These are phyloP conservation scores for Sophora flavescens DNA, from an alignment of 306 rosid genomes.

Conservation along the genomic window DNA sequence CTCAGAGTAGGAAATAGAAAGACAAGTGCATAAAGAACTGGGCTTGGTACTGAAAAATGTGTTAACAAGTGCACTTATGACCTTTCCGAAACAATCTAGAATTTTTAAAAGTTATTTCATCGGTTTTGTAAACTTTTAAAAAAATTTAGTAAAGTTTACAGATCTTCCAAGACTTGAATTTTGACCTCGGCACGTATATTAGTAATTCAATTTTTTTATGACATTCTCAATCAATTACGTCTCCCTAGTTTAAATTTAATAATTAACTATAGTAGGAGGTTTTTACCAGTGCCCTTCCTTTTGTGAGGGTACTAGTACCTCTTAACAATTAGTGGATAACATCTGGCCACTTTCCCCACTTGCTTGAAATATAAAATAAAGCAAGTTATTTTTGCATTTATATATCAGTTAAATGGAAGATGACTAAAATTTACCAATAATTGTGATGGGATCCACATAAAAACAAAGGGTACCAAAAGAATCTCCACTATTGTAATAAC, in stretches of 20 bases:
- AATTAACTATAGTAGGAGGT: not conserved
- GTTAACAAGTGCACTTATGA: not conserved
- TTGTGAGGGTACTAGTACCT: no score
- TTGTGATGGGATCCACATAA: not conserved
- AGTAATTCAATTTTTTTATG: not conserved
- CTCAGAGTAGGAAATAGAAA: not conserved
- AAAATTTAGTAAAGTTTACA: not conserved
- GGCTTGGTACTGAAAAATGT: not conserved
- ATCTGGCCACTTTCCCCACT: not conserved
- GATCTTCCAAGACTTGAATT: not conserved
- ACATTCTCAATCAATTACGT: not conserved
- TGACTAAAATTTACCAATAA: constrained; percentile 5
- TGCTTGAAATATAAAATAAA: not conserved
- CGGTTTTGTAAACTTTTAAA: not conserved
- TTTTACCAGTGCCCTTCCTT: no score
- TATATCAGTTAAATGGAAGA: constrained; percentile 1
- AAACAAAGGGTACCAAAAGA: constrained; percentile 8
- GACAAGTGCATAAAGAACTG: no score
- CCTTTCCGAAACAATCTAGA: not conserved
- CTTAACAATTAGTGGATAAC: no score
- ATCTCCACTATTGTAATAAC: constrained; percentile 11
- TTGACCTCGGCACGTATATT: not conserved
- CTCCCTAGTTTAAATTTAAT: not conserved
- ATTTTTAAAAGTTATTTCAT: not conserved
- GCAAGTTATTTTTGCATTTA: not conserved